Evolutionary conservation across 176 grass and related monocot genomes (phyloP), one percentile per base, ranked within the genome.

Genomic region (Carex cristatella): DNA sequence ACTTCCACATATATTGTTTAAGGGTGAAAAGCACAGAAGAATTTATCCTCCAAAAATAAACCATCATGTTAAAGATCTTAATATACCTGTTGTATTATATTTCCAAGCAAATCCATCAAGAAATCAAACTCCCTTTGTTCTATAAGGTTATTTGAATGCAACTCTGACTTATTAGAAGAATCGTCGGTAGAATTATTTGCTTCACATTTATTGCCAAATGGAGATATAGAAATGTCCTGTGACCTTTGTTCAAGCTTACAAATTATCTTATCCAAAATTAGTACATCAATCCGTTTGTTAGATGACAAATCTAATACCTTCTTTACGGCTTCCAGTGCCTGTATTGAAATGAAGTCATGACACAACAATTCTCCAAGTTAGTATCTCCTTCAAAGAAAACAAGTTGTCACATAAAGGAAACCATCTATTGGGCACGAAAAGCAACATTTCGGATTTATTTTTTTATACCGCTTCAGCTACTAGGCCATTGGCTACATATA

Each of bases 271-370:
- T 93, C 93, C 89, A 98, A 75, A 75, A 98, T 71, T 81, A 86
- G 86, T 83, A 84, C 65, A 85, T 91, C 92, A 31, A 93, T 86
- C 7, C 69, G 79, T 77, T 98, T 95, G 82, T 92, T 89, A 6
- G 68, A 79, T 7, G 95, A 98, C 62, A 98, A 70, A 75, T 89
- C 86, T 28, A 95, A 73, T 87, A 93, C 93, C 84, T 82, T 98
- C 86, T 92, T 94, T 48, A 86, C 53, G 80, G 93, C 95, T 91
- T 95, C 93, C 60, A 95, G 88, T 81, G 95, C 88, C 95, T 95
- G 86, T 85, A 93, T 59, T 88, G 42, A 44, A 81, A 61, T 19
- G 37, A 82, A 82, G 27, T 18, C 61, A 82, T 82, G 13, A 53
- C 10, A 83, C 19, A 64, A 53, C 80, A 85, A 35, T 11, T 32